Percentiles rank a stretch among this genome's conserved stretches.
Conservation (phyloP, 2,329 filamentous ascomycete genomes). For the Trichoderma semiorbis region DNA sequence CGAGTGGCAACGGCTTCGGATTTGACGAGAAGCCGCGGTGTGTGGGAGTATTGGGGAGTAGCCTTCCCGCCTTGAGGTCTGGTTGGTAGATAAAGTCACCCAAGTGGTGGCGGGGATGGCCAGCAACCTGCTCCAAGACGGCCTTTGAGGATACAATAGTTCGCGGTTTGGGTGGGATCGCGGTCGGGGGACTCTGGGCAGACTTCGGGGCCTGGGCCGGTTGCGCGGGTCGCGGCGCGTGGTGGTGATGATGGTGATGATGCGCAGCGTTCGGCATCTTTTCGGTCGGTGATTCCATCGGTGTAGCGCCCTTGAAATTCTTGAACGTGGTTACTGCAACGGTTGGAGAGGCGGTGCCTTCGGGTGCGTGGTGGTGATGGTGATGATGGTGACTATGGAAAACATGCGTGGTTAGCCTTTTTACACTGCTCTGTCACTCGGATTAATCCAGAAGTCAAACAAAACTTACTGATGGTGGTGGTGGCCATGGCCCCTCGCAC, state of each 20-base stretch:
- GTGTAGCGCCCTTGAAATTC: slow-evolving; percentile 45
- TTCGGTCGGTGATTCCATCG: slow-evolving; percentile 44
- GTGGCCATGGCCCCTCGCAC: slow-evolving; percentile 62
- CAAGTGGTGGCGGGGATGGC: slow-evolving; percentile 72
- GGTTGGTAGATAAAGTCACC: slow-evolving; percentile 81
- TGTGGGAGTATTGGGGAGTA: slow-evolving; percentile 40
- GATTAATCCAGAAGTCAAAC: slow-evolving; percentile 22
- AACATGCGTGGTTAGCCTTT: neutral
- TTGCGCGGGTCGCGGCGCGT: slow-evolving; percentile 28
- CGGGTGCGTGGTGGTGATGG: slow-evolving; percentile 52
- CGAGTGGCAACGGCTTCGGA: slow-evolving; percentile 72
- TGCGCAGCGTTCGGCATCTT: slow-evolving; percentile 32
- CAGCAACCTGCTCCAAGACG: slow-evolving; percentile 67
- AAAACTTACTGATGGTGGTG: slow-evolving; percentile 64
- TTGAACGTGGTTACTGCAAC: slow-evolving; percentile 46
- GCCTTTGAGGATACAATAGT: slow-evolving; percentile 65
- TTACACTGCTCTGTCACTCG: neutral
- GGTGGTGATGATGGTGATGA: slow-evolving; percentile 50
- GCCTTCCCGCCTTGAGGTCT: slow-evolving; percentile 52
- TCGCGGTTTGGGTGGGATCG: slow-evolving; percentile 57
- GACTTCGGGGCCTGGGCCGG: slow-evolving; percentile 27
- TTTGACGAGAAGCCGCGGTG: slow-evolving; percentile 48
- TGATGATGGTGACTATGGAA: slow-evolving; percentile 52
- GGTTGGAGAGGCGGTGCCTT: slow-evolving; percentile 44
- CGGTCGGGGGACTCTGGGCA: slow-evolving; percentile 23